Evolutionary conservation across 257 asterid species (phyloP).

Genomic region (Penstemon eatonii): DNA sequence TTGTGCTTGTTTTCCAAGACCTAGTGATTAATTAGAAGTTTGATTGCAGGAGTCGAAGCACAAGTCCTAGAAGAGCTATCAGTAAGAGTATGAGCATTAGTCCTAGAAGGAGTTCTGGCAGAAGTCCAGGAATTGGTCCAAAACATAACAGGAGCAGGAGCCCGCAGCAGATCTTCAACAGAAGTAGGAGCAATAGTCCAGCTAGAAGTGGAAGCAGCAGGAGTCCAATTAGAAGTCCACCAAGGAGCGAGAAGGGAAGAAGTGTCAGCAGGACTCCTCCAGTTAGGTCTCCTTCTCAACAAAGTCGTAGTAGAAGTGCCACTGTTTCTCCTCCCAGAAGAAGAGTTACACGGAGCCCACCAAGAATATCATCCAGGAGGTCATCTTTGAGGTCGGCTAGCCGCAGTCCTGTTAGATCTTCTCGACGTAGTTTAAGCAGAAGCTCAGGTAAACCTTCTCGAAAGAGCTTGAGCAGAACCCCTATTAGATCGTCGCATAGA

Average conservation of each 20-base stretch:
- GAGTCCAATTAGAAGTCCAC: constrained; percentile 35
- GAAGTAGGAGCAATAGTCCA: constrained; percentile 46
- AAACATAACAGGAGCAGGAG: constrained; percentile 56
- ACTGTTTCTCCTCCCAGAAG: constrained; percentile 53
- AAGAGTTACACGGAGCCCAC: constrained; percentile 49
- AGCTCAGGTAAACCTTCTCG: constrained; percentile 50
- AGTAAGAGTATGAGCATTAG: constrained; percentile 97
- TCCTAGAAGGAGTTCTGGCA: constrained; percentile 57
- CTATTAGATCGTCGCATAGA: constrained; percentile 54
- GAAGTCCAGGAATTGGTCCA: constrained; percentile 52
- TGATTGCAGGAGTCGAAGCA: constrained; percentile 76
- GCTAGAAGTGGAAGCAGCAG: constrained; percentile 41
- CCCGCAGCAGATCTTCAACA: constrained; percentile 35
- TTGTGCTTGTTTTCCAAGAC: constrained; percentile 34
- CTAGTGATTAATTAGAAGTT: constrained; percentile 36
- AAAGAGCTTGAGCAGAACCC: constrained; percentile 82
- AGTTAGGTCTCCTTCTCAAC: constrained; percentile 42
- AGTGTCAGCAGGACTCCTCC: constrained; percentile 62
- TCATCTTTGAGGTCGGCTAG: constrained; percentile 57
- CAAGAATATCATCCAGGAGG: constrained; percentile 53
- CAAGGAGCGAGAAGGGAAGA: constrained; percentile 51
- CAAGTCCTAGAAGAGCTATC: constrained; percentile 55
- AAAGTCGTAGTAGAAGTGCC: constrained; percentile 35
- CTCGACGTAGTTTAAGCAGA: constrained; percentile 51
- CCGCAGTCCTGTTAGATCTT: constrained; percentile 62